A percentile compares a stretch with the other conserved stretches of the same genome.
Conservation (phyloP, 495 filamentous ascomycete species). For the Penicillium parvum region DNA sequence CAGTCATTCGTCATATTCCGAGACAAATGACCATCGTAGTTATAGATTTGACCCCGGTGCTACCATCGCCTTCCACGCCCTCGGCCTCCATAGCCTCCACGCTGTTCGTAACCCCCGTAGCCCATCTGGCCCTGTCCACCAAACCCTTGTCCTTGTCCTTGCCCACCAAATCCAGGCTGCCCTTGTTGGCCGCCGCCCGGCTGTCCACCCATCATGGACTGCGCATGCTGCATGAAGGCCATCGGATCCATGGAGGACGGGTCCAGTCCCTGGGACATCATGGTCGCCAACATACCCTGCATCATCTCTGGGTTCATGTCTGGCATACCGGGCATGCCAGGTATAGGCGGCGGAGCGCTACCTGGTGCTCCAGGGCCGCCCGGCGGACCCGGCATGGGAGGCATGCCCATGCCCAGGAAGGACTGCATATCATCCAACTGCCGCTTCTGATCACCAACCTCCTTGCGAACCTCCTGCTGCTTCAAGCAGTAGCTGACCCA, state of each 20-base stretch:
- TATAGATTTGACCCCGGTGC: constrained; percentile 10
- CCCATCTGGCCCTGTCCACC: constrained; percentile 47
- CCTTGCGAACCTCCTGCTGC: constrained; percentile 70
- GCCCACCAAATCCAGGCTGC: constrained; percentile 36
- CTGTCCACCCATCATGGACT: constrained; percentile 48
- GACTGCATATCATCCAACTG: constrained; percentile 86
- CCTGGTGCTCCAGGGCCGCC: constrained; percentile 34
- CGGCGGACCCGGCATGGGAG: constrained; percentile 61
- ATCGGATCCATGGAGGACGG: constrained; percentile 71
- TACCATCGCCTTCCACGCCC: constrained; percentile 46
- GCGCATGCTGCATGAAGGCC: constrained; percentile 50
- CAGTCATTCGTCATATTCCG: constrained; percentile 4
- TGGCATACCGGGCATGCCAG: constrained; percentile 65
- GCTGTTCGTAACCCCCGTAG: constrained; percentile 47
- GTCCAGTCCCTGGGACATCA: constrained; percentile 82
- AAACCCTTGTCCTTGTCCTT: constrained; percentile 32
- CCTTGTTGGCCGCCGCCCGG: constrained; percentile 38
- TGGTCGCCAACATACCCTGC: constrained; percentile 75
- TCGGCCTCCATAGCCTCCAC: constrained; percentile 45
- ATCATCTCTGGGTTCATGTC: constrained; percentile 69
- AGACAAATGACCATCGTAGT: constrained; percentile 12
- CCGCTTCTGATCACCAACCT: constrained; percentile 72
- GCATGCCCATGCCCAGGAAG: constrained; percentile 72
- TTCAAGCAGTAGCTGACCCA: constrained; percentile 94
- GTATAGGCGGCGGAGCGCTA: constrained; percentile 49